These are phyloP conservation scores for Neospermospora avenae DNA, from an alignment of 2,329 filamentous ascomycete species.

Conservation along the genomic window DNA sequence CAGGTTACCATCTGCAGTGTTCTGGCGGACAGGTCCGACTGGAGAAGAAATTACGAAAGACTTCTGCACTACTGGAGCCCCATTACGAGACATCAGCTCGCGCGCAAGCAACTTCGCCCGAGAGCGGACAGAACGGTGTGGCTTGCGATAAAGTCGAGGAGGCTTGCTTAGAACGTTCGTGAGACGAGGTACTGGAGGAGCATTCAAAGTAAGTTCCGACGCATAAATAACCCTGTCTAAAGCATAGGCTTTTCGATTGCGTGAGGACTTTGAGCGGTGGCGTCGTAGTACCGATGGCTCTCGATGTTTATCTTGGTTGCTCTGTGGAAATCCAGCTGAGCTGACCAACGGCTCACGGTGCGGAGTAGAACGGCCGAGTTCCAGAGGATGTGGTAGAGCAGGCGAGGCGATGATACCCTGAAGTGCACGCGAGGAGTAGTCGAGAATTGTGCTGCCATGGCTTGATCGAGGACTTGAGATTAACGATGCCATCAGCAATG, in stretches of 20 bases:
- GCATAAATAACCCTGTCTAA: not conserved
- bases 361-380: not conserved
- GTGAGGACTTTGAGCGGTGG: not conserved
- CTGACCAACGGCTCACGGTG: not conserved
- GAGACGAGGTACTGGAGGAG: not conserved
- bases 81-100: not conserved
- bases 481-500: not conserved
- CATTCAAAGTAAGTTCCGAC: not conserved
- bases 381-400: not conserved
- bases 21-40: too few species aligned
- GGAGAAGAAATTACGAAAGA: not conserved
- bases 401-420: not conserved
- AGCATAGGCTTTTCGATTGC: not conserved
- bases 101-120: not conserved
- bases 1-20: not conserved
- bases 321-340: not conserved
- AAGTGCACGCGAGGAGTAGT: not conserved
- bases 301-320: not conserved
- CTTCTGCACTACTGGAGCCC: not conserved
- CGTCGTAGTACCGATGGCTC: not conserved
- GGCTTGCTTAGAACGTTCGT: not conserved
- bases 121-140: not conserved
- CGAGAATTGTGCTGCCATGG: not conserved
- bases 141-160: not conserved
- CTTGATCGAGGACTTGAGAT: not conserved